Percentiles rank a stretch among this genome's conserved stretches.
Evolutionary conservation across 2,329 filamentous ascomycete genomes (phyloP).

Genomic region (Cordyceps farinosa): DNA sequence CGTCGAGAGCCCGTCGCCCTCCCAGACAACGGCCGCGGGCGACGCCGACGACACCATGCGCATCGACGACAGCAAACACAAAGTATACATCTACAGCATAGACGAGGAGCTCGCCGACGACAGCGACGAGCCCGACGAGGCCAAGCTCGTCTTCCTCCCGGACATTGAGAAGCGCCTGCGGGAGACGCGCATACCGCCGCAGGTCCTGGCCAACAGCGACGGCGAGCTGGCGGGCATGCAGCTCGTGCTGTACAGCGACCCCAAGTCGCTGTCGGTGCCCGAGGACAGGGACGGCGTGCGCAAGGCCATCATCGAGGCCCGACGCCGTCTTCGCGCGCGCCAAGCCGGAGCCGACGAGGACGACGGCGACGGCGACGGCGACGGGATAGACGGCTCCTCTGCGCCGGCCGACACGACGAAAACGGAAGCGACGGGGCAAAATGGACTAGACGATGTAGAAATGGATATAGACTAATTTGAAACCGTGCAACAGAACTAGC

Average conservation of each 20-base stretch:
- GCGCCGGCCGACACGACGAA: not conserved
- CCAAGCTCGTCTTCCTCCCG: slow-evolving; percentile 72
- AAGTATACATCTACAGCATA: slow-evolving; percentile 86
- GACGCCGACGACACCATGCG: slow-evolving; percentile 65
- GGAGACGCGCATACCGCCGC: slow-evolving; percentile 64
- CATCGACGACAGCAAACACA: slow-evolving; percentile 80
- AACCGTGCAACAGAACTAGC: not conserved
- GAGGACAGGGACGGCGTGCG: slow-evolving; percentile 73
- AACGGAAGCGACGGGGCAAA: slow-evolving; percentile 16
- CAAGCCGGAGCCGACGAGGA: slow-evolving; percentile 34
- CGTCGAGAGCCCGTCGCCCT: slow-evolving; percentile 46
- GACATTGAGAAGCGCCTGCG: slow-evolving; percentile 80
- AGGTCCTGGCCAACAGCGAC: slow-evolving; percentile 57
- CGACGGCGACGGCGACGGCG: slow-evolving; percentile 30
- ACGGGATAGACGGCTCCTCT: slow-evolving; percentile 22
- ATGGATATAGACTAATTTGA: slow-evolving; percentile 60
- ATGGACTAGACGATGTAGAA: slow-evolving; percentile 51
- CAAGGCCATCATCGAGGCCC: slow-evolving; percentile 77
- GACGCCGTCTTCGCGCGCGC: slow-evolving; percentile 61
- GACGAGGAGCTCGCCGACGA: slow-evolving; percentile 74
- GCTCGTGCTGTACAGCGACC: slow-evolving; percentile 81
- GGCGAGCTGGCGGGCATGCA: slow-evolving; percentile 60
- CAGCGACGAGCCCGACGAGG: slow-evolving; percentile 39
- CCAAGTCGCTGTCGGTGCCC: slow-evolving; percentile 70
- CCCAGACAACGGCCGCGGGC: slow-evolving; percentile 17